Conservation (phyloP, 2,329 filamentous ascomycete genomes). For the Pseudocercospora ulei region DNA sequence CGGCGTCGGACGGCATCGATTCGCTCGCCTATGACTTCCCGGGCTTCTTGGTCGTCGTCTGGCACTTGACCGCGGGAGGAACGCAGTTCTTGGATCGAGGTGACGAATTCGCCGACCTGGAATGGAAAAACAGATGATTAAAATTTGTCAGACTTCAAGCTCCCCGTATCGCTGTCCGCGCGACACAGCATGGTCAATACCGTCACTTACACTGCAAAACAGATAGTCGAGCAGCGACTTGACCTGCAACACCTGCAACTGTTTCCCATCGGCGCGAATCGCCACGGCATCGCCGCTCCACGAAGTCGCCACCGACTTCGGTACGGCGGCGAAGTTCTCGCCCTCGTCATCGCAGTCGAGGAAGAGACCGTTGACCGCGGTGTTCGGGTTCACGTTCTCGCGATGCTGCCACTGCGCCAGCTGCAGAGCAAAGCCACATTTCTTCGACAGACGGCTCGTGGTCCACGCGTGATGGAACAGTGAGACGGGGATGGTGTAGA, state of each 20-base stretch:
- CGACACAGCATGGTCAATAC: no score
- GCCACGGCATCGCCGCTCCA: slow-evolving; percentile 3
- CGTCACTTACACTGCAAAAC: no score
- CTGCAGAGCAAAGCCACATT: background rate
- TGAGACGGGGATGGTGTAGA: background rate
- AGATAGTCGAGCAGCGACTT: background rate
- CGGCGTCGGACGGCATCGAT: background rate
- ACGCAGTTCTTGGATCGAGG: background rate
- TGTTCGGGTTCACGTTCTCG: background rate
- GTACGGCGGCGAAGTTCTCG: background rate
- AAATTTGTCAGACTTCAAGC: no score
- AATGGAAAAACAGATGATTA: background rate
- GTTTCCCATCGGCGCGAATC: slow-evolving; percentile 1
- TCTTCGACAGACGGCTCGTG: background rate
- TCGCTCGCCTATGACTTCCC: no score
- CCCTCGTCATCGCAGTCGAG: background rate
- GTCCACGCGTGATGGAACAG: slow-evolving; percentile 1
- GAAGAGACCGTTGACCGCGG: background rate
- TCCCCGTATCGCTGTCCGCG: no score
- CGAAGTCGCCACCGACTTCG: background rate
- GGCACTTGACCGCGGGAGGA: background rate
- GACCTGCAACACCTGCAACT: background rate
- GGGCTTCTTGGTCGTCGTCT: background rate
- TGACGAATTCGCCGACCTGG: background rate
- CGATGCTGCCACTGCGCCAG: slow-evolving; percentile 4